Evolutionary conservation across 2,329 filamentous ascomycete genomes (phyloP).

Genomic region (Teratosphaeria pseudoeucalypti): DNA sequence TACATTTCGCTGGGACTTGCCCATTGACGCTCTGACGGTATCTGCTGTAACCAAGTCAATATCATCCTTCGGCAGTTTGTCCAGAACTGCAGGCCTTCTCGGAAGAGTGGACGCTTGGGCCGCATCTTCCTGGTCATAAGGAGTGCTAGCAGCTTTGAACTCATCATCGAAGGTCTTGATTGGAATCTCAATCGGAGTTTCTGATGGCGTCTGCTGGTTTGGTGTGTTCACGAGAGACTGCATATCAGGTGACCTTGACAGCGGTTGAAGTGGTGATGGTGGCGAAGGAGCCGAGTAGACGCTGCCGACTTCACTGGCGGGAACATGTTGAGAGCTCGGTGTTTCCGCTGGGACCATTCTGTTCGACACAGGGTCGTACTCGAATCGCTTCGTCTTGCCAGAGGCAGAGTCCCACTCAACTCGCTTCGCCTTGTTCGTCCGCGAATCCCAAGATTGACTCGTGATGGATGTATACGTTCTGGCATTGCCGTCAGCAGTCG

Average conservation of each 20-base stretch:
- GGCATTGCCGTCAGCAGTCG: not conserved
- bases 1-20: conserved; percentile 12
- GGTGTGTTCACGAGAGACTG: conserved; percentile 6
- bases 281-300: not conserved
- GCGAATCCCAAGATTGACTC: conserved; percentile 23
- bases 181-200: conserved; percentile 12
- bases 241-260: conserved; percentile 4
- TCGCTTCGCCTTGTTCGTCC: conserved; percentile 18
- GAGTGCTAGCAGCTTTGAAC: not conserved
- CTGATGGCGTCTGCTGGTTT: not conserved
- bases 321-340: conserved; percentile 1
- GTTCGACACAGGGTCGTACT: conserved; percentile 30
- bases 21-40: conserved; percentile 34
- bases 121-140: not conserved
- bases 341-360: conserved; percentile 24
- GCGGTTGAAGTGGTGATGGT: not conserved
- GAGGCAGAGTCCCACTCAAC: conserved; percentile 24
- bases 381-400: conserved; percentile 17
- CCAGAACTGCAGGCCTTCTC: conserved; percentile 17
- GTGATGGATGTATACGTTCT: conserved; percentile 12
- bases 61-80: conserved; percentile 27
- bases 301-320: not conserved
- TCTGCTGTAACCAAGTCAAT: conserved; percentile 33
- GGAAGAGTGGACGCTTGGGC: not conserved
- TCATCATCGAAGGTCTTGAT: conserved; percentile 5